These are phyloP conservation scores for Fagopyrum esculentum DNA, from an alignment of 148 eudicot genomes.

Conservation along the genomic window DNA sequence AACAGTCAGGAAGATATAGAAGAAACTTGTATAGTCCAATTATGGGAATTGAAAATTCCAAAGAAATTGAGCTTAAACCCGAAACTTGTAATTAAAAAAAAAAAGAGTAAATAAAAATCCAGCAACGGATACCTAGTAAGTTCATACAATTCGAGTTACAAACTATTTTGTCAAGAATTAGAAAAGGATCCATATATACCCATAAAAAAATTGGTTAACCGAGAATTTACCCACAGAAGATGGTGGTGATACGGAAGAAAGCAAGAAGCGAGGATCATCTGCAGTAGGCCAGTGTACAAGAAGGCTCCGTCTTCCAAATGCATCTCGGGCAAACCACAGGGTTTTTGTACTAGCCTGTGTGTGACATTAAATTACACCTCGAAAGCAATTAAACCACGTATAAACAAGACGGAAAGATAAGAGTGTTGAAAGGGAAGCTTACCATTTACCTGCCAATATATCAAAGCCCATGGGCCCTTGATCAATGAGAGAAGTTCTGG, in stretches of 20 bases:
- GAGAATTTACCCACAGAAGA: slow-evolving; percentile 24
- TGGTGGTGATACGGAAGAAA: slow-evolving; percentile 77
- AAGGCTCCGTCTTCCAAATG: slow-evolving; percentile 91
- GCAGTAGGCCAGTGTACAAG: slow-evolving; percentile 86
- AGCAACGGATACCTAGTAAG: neutral
- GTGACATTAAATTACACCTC: slow-evolving; percentile 11
- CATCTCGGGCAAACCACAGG: slow-evolving; percentile 95
- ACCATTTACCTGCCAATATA: slow-evolving; percentile 97
- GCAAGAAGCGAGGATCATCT: slow-evolving; percentile 55
- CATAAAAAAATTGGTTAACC: slow-evolving; percentile 9
- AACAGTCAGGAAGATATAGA: neutral
- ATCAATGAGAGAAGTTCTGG: slow-evolving; percentile 76
- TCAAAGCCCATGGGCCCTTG: slow-evolving; percentile 92
- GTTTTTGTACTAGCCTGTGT: slow-evolving; percentile 57
- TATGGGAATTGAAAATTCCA: neutral
- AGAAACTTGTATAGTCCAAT: neutral
- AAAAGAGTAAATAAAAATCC: neutral
- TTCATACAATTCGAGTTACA: neutral
- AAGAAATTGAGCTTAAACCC: neutral
- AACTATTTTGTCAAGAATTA: neutral
- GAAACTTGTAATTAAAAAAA: neutral
- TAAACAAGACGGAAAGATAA: neutral
- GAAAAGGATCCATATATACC: neutral
- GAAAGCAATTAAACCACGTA: neutral
- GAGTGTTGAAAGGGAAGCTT: slow-evolving; percentile 30